A percentile compares a stretch with the other conserved stretches of the same genome.
Evolutionary conservation across 805 yeast species (phyloP).

Genomic region (Wickerhamiella nectarea): DNA sequence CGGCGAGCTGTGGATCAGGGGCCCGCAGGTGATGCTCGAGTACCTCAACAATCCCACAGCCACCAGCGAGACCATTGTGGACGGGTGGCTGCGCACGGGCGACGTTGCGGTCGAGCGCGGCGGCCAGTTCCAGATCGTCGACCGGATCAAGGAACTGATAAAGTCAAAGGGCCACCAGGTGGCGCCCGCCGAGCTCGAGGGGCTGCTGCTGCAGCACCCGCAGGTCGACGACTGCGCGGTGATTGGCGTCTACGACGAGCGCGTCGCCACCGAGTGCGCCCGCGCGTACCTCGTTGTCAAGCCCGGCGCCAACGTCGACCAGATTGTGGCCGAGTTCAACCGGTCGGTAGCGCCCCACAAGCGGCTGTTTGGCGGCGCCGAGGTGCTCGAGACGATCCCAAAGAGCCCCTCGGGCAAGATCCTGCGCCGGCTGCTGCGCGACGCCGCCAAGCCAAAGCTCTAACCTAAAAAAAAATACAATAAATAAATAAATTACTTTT

Average conservation of each 20-base stretch:
- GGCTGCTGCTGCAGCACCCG: slow-evolving; percentile 61
- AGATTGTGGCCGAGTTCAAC: slow-evolving; percentile 22
- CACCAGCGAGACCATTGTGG: slow-evolving; percentile 32
- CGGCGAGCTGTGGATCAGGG: slow-evolving; percentile 44
- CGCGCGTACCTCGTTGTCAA: slow-evolving; percentile 23
- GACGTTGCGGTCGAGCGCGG: slow-evolving; percentile 33
- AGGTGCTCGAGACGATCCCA: slow-evolving; percentile 69
- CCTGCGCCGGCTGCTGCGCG: slow-evolving; percentile 78
- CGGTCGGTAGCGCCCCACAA: slow-evolving; percentile 24
- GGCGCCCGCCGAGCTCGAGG: slow-evolving; percentile 90
- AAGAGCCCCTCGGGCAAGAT: slow-evolving; percentile 90
- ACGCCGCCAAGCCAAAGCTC: slow-evolving; percentile 21
- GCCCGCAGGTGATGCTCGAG: slow-evolving; percentile 38
- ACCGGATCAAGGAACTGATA: slow-evolving; percentile 52
- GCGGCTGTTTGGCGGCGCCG: slow-evolving; percentile 32
- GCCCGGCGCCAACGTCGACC: slow-evolving; percentile 17
- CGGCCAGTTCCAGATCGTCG: slow-evolving; percentile 35
- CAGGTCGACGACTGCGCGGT: slow-evolving; percentile 78
- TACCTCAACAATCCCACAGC: slow-evolving; percentile 38
- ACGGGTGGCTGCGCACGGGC: slow-evolving; percentile 45
- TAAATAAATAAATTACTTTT: background rate
- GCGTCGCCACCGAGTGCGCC: slow-evolving; percentile 55
- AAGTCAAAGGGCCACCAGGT: slow-evolving; percentile 66
- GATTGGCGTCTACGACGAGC: slow-evolving; percentile 53
- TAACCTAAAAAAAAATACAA: background rate